These are phyloP conservation scores for Penicillium sp. DNA, from an alignment of 2,329 filamentous ascomycete species.

Conservation along the genomic window DNA sequence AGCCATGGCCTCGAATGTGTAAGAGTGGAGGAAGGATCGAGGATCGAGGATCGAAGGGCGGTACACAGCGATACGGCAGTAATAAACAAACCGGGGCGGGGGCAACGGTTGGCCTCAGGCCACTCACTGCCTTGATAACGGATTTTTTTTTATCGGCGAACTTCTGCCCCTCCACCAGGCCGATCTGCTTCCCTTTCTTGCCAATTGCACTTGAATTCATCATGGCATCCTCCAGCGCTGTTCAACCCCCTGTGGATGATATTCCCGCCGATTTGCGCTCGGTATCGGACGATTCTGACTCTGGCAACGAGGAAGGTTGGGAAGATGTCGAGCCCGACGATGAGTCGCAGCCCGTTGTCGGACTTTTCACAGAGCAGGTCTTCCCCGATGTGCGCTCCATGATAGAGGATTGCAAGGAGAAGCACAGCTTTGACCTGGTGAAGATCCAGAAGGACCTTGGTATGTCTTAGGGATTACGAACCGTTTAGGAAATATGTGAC, in stretches of 20 bases:
- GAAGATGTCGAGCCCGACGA: constrained; percentile 62
- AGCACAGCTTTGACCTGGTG: constrained; percentile 66
- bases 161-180: constrained; percentile 21
- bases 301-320: constrained; percentile 54
- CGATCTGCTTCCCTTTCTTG: neutral
- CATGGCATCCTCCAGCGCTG: constrained; percentile 32
- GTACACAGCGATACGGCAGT: constrained; percentile 3
- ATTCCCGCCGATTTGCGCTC: constrained; percentile 26
- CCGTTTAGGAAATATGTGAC: constrained; percentile 14
- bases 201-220: constrained; percentile 3
- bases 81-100: constrained; percentile 28
- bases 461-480: constrained; percentile 30
- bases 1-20: constrained; percentile 53
- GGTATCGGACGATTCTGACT: constrained; percentile 46
- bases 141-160: constrained; percentile 23
- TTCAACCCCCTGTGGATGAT: constrained; percentile 21
- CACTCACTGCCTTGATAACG: constrained; percentile 18
- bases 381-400: constrained; percentile 65
- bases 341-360: constrained; percentile 63
- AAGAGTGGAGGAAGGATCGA: constrained; percentile 14
- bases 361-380: constrained; percentile 64
- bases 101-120: constrained; percentile 27
- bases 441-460: constrained; percentile 54
- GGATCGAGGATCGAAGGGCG: constrained; percentile 4
- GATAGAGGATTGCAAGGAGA: constrained; percentile 66